Conservation (phyloP, 1,139 yeast species). For the Hyphopichia buzzinii region DNA sequence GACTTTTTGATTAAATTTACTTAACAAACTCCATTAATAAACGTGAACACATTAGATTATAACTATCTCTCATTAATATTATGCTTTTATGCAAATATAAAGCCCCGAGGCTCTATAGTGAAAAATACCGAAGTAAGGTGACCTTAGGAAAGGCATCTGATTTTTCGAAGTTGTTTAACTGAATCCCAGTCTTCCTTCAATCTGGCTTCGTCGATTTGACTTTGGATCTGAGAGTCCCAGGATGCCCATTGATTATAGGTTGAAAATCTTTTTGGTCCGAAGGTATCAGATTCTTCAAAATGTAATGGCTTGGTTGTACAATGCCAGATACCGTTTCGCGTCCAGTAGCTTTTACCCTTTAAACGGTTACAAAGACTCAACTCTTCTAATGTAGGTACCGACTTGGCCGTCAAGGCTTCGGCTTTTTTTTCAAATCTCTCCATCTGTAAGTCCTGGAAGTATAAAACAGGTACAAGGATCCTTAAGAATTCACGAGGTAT, state of each 20-base stretch:
- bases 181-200: constrained; percentile 4
- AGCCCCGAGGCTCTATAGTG: too few species aligned
- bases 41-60: too few species aligned
- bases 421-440: constrained; percentile 12
- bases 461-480: constrained; percentile 25
- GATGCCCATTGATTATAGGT: constrained; percentile 17
- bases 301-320: constrained; percentile 17
- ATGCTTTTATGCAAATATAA: too few species aligned
- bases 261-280: constrained; percentile 14
- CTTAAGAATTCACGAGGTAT: constrained; percentile 23
- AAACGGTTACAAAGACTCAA: constrained; percentile 22
- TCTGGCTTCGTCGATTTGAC: constrained; percentile 9
- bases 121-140: too few species aligned
- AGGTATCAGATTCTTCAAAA: constrained; percentile 8
- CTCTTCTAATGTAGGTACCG: constrained; percentile 33
- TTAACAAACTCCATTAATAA: too few species aligned
- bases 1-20: too few species aligned
- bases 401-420: constrained; percentile 23
- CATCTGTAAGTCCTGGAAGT: constrained; percentile 19
- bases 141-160: neutral
- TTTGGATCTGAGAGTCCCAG: constrained; percentile 16
- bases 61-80: too few species aligned
- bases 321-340: constrained; percentile 31
- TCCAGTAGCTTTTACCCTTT: constrained; percentile 29
- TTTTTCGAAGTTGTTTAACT: constrained; percentile 2